Conservation (phyloP, 192 early-diverging fungal species). For the Mortierella hygrophila region DNA sequence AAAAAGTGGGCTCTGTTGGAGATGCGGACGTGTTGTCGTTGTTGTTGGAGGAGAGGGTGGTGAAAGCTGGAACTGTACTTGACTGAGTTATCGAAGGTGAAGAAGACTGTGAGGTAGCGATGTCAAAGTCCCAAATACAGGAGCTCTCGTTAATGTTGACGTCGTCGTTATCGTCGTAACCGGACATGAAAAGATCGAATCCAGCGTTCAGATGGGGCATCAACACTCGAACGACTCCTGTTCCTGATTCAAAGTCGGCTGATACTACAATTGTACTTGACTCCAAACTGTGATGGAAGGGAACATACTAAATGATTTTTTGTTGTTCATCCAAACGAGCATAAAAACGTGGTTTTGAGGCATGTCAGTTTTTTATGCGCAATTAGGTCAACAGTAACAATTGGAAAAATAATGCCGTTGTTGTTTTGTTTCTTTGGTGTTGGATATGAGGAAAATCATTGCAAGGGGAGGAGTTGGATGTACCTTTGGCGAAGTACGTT, state of each 20-base stretch:
- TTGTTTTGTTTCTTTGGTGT: neutral
- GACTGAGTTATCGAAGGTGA: neutral
- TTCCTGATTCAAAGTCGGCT: constrained; percentile 2
- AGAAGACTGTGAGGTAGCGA: neutral
- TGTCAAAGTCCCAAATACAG: neutral
- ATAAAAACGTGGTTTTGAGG: neutral
- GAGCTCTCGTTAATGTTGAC: constrained; percentile 1
- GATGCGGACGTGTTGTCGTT: neutral
- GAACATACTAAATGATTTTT: neutral
- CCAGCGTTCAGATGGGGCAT: constrained; percentile 4
- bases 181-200: neutral
- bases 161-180: neutral
- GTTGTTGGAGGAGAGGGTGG: neutral
- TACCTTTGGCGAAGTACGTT: constrained; percentile 63
- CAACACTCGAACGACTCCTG: constrained; percentile 4
- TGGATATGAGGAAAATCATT: neutral
- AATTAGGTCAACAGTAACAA: neutral
- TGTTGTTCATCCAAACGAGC: neutral
- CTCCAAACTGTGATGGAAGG: neutral
- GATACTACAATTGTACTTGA: constrained; percentile 7
- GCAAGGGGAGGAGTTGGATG: neutral
- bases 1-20: neutral
- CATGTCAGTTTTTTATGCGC: neutral
- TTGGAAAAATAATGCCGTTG: neutral
- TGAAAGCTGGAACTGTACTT: neutral